Conservation (phyloP, 768 basidiomycete species). For the Phlegmacium glaucopus region DNA sequence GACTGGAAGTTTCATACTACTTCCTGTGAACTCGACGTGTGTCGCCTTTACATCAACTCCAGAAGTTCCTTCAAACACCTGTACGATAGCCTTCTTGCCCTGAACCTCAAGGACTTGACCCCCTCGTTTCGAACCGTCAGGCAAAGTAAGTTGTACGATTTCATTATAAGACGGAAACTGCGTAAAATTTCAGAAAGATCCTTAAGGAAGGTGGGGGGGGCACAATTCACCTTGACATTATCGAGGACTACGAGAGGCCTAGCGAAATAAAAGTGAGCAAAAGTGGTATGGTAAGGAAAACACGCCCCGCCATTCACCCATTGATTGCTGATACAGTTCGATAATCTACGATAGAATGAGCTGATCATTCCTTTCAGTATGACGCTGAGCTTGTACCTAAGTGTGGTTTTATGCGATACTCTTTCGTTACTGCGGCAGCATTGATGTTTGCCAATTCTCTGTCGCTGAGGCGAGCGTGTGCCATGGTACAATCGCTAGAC, state of each 20-base stretch:
- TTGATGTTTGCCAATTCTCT: conserved; percentile 76
- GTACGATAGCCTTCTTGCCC: conserved; percentile 98
- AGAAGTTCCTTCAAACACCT: conserved; percentile 97
- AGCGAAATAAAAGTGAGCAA: conserved; percentile 12
- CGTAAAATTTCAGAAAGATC: conserved; percentile 1
- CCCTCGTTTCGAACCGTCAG: conserved; percentile 92
- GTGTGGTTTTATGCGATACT: conserved; percentile 87
- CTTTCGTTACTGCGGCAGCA: conserved; percentile 83
- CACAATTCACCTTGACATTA: conserved; percentile 84
- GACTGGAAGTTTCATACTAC: conserved; percentile 98
- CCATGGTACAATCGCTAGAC: conserved; percentile 28
- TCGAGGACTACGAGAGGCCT: conserved; percentile 96
- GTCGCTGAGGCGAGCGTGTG: conserved; percentile 63
- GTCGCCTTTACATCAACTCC: conserved; percentile 98
- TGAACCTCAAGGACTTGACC: conserved; percentile 98
- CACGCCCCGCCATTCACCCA: conserved; percentile 55
- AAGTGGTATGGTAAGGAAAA: not conserved
- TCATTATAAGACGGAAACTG: conserved; percentile 98
- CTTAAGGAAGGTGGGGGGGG: conserved; percentile 7
- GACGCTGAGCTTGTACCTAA: conserved; percentile 53
- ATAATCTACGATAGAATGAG: conserved; percentile 60
- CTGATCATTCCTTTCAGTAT: conserved; percentile 7
- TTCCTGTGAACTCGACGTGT: conserved; percentile 96
- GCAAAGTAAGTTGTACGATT: conserved; percentile 92
- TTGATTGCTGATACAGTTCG: conserved; percentile 98